phyloP scores from a whole-genome alignment of 2,329 filamentous ascomycete species.

The Fusarium globosum region DNA sequence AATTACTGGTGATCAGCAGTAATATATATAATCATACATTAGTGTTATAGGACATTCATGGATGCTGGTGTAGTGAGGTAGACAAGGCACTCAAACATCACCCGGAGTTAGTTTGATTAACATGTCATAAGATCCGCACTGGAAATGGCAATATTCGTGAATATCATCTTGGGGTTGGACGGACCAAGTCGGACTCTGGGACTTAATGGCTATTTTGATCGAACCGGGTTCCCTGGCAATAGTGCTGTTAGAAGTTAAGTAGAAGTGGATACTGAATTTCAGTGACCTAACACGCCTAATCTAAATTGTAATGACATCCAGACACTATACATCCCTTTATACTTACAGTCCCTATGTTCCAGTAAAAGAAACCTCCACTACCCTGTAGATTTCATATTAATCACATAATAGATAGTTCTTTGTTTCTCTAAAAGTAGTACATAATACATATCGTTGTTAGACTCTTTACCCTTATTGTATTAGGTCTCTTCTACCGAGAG shows the following conservation, averaged over 20 bases:
- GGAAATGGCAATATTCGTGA: neutral
- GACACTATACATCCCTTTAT: neutral
- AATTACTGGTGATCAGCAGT: neutral
- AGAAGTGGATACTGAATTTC: neutral
- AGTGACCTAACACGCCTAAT: neutral
- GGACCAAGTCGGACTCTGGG: neutral
- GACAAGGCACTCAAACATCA: neutral
- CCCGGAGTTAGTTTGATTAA: neutral
- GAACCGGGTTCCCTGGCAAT: neutral
- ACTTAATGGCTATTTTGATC: neutral
- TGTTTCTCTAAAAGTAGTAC: neutral
- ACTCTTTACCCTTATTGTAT: neutral
- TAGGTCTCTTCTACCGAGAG: neutral
- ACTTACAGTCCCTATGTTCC: too few species aligned
- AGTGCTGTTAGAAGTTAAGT: neutral
- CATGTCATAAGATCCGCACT: neutral
- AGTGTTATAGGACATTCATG: neutral
- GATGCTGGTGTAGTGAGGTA: neutral
- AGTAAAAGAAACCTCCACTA: too few species aligned
- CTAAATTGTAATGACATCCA: neutral
- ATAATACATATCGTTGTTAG: neutral
- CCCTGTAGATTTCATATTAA: too few species aligned
- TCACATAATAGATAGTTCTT: too few species aligned
- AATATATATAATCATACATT: neutral
- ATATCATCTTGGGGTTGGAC: neutral